Conservation (phyloP, 805 yeast species). For the Candida sakaeoensis region DNA sequence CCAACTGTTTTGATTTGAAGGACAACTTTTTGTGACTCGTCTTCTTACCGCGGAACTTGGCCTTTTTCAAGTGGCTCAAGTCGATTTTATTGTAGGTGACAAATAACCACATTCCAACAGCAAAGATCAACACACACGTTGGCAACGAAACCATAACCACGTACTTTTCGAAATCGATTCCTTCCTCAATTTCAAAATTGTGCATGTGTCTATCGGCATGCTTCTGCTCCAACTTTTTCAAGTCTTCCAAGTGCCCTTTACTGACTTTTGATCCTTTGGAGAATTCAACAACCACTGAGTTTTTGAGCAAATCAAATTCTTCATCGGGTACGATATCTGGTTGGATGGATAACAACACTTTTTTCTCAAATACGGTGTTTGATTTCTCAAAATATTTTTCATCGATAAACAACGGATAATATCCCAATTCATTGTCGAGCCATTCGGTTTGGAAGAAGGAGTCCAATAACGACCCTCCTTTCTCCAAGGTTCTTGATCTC, state of each 20-base stretch:
- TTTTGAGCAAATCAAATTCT: slow-evolving; percentile 52
- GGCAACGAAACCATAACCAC: slow-evolving; percentile 69
- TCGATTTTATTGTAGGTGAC: slow-evolving; percentile 52
- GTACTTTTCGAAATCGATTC: slow-evolving; percentile 52
- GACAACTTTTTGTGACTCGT: slow-evolving; percentile 29
- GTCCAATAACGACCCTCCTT: slow-evolving; percentile 31
- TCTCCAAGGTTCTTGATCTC: slow-evolving; percentile 33
- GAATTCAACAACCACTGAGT: slow-evolving; percentile 42
- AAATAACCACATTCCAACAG: slow-evolving; percentile 62
- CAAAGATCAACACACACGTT: slow-evolving; percentile 56
- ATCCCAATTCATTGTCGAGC: slow-evolving; percentile 60
- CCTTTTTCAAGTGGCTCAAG: slow-evolving; percentile 34
- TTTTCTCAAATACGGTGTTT: slow-evolving; percentile 44
- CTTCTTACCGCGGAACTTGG: slow-evolving; percentile 23
- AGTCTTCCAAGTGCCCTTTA: slow-evolving; percentile 43
- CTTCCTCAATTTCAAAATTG: slow-evolving; percentile 39
- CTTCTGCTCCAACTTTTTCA: slow-evolving; percentile 34
- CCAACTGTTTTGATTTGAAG: slow-evolving; percentile 20
- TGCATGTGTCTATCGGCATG: slow-evolving; percentile 17
- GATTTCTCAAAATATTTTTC: slow-evolving; percentile 55
- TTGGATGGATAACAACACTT: slow-evolving; percentile 67
- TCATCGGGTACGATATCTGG: slow-evolving; percentile 65
- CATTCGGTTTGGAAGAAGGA: slow-evolving; percentile 73
- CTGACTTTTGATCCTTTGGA: slow-evolving; percentile 52
- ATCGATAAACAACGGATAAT: slow-evolving; percentile 54